Evolutionary conservation across 148 eudicot genomes (phyloP).

Genomic region (Persicaria maculosa): DNA sequence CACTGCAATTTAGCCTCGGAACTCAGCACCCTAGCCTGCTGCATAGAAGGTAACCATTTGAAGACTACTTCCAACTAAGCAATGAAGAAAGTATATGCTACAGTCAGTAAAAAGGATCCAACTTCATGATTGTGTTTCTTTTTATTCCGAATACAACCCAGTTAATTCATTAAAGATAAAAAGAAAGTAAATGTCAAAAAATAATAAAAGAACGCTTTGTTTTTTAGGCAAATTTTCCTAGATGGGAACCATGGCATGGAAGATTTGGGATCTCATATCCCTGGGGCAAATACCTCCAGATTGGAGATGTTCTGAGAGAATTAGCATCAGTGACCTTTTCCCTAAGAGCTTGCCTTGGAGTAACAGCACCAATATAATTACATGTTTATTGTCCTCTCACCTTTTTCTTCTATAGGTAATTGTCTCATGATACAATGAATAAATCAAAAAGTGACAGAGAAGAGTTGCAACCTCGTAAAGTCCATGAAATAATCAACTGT

Average conservation of each 20-base stretch:
- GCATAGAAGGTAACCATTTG: slow-evolving; percentile 47
- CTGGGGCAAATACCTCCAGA: slow-evolving; percentile 49
- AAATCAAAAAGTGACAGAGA: neutral
- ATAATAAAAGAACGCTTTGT: neutral
- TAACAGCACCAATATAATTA: slow-evolving; percentile 15
- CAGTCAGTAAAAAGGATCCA: neutral
- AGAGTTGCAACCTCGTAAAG: slow-evolving; percentile 64
- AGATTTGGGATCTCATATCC: slow-evolving; percentile 54
- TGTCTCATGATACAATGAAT: neutral
- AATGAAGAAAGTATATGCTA: slow-evolving; percentile 22
- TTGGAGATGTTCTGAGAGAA: slow-evolving; percentile 48
- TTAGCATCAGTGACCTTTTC: slow-evolving; percentile 39
- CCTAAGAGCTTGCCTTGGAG: slow-evolving; percentile 41
- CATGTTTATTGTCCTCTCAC: neutral
- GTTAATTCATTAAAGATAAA: neutral
- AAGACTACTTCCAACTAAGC: slow-evolving; percentile 37
- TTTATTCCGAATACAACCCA: neutral
- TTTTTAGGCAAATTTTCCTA: slow-evolving; percentile 48
- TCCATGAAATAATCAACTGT: slow-evolving; percentile 89
- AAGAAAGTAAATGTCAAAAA: too few relatives aligned
- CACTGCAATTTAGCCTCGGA: slow-evolving; percentile 42
- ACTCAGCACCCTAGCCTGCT: slow-evolving; percentile 38
- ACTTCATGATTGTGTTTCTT: too few relatives aligned
- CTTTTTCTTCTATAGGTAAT: neutral
- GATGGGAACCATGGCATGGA: slow-evolving; percentile 81